Conservation (phyloP, 2,329 filamentous ascomycete genomes). For the Sporothrix curviconia region DNA sequence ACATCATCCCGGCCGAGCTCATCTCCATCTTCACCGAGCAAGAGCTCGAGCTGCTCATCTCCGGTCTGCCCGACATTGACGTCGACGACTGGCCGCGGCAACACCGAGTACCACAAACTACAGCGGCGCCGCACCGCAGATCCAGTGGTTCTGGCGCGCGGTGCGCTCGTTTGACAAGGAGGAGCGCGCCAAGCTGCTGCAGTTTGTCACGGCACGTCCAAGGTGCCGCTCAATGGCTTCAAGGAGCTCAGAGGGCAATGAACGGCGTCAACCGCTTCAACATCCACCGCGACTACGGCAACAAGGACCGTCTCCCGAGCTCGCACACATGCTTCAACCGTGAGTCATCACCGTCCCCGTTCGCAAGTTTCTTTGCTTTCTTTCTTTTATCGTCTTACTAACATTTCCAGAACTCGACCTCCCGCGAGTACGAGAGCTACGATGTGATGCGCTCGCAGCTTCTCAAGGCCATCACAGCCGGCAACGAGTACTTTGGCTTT, state of each 20-base stretch:
- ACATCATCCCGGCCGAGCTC: slow-evolving; percentile 90
- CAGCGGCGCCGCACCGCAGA: slow-evolving; percentile 85
- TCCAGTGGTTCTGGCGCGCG: slow-evolving; percentile 99
- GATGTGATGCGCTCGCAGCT: slow-evolving; percentile 81
- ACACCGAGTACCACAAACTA: slow-evolving; percentile 99
- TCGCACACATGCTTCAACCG: slow-evolving; percentile 99
- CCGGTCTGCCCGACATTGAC: slow-evolving; percentile 92
- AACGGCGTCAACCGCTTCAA: slow-evolving; percentile 98
- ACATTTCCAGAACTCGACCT: slow-evolving; percentile 75
- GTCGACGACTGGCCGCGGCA: slow-evolving; percentile 99
- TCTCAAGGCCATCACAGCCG: slow-evolving; percentile 94
- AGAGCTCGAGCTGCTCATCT: slow-evolving; percentile 92
- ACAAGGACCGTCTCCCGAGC: slow-evolving; percentile 89
- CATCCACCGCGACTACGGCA: slow-evolving; percentile 95
- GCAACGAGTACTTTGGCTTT: slow-evolving; percentile 96
- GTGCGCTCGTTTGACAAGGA: slow-evolving; percentile 97
- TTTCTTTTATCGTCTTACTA: background rate
- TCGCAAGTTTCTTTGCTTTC: slow-evolving; percentile 55
- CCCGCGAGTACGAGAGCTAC: slow-evolving; percentile 93
- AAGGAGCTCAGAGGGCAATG: slow-evolving; percentile 99
- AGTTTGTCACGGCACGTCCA: slow-evolving; percentile 97
- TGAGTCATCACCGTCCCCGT: slow-evolving; percentile 60
- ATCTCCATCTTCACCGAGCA: slow-evolving; percentile 98
- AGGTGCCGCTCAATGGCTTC: slow-evolving; percentile 97
- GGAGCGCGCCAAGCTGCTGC: slow-evolving; percentile 90